Base-by-base conservation (phyloP, 257 asterid genomes). In the Eucommia ulmoides region DNA sequence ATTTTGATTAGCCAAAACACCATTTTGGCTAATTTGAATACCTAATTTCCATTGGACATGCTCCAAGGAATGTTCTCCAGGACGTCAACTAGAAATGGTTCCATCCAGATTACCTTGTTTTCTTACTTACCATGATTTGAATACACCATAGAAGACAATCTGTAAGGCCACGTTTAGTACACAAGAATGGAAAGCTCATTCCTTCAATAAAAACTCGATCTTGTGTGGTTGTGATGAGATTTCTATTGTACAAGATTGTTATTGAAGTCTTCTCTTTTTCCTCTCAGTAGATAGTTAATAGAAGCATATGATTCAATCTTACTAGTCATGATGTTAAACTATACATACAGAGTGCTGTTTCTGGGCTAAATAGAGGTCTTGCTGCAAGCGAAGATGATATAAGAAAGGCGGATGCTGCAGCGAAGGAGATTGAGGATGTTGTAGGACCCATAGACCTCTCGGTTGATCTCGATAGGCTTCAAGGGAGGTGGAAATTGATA, bases 361-460 rank as follows among this genome's bases (percentile, higher is more conserved):
- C 96, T 54, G 96, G 98, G 64, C 68, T 85, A 54, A 89, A 89
- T 55, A 78, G 96, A 80, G 98, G 98, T 35, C 98, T 89, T 52
- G 96, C 93, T 49, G 91, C 94, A 3, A 74, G 73, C 48, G 94
- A 78, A 74, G 87, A 78, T 19, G 96, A 85, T 62, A 63, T 80
- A 50, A 70, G 57, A 26, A 80, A 80, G 57, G 96, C 92, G 18
- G 98, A 89, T 10, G 74, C 48, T 24, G 82, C 78, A 15, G 94
- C 94, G 33, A 80, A 74, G 70, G 96, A 78, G 64, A 94, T 89
- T 7, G 96, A 89, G 65, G 58, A 70, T 22, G 76, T 72, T 10
- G 82, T 73, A 46, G 94, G 88, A 56, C 49, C 68, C 15, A 81
- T 89, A 6, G 71, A 85, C 67, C 80, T 89, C n/a, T 33, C 68